Base-by-base conservation (phyloP, 1,284 basidiomycete species). In the Mycosarcoma mackinlayi region DNA sequence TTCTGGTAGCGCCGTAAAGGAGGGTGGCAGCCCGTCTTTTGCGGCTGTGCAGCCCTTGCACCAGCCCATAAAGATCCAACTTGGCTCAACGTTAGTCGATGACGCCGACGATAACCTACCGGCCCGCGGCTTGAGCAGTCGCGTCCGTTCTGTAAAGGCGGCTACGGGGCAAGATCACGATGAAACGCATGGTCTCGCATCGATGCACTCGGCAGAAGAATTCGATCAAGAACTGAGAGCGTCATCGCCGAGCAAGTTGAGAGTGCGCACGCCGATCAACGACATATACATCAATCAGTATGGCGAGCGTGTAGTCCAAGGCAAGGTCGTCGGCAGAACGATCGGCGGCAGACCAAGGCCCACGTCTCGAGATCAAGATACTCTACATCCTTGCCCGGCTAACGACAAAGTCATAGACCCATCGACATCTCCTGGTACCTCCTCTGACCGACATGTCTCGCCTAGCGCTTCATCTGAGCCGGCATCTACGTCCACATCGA, bases 201-300 rank as follows among this genome's bases (percentile, higher is more conserved):
- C 41, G 6, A 2, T 34, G 3, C 33, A 23, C 6, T 35, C 18
- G 3, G 7, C n/a, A 6, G 44, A 24, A 1, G 23, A 27, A 4
- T 13, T 16, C 4, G 44, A 38, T 3, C 30, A 23, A n/a, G 19
- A 60, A 4, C 9, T 6, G 13, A 52, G 50, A 30, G 40, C 54
- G 19, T 33, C 47, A 21, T 59, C 66, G 6, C 51, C 60, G 3
- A 52, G 51, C 42, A 59, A 57, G 25, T 33, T 52, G 6, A 46
- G 53, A 11, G 39, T 54, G 2, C 53, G 47, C 24, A 59, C 62
- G 8, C 58, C 69, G 0, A 39, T 67, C 40, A 49, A 63, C 23
- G 71, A 74, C 42, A 60, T 71, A 38, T 74, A 70, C 57, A 64
- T 74, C 59, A 74, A 74, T 19, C 50, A 70, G 30, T 74, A 63